Percentiles rank a stretch among this genome's conserved stretches.
phyloP scores from a whole-genome alignment of 2,329 filamentous ascomycete genomes.

The Fusarium guadeloupense region DNA sequence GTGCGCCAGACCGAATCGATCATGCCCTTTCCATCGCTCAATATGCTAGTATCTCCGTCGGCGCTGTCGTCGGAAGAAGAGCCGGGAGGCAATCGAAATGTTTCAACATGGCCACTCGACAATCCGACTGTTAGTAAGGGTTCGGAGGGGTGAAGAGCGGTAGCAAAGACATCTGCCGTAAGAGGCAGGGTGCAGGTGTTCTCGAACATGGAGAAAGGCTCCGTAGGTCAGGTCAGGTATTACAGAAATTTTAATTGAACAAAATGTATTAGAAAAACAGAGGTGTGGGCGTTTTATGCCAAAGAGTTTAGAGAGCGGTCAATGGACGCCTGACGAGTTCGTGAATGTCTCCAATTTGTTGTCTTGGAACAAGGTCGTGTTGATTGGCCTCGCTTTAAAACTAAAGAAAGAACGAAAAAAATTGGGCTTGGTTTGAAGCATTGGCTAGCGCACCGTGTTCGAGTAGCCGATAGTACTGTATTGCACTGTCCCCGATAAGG shows the following conservation, averaged over 20 bases:
- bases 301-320: background rate
- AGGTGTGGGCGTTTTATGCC: background rate
- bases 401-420: background rate
- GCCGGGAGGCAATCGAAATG: slow-evolving; percentile 74
- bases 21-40: slow-evolving; percentile 72
- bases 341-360: background rate
- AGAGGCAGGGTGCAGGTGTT: slow-evolving; percentile 91
- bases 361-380: background rate
- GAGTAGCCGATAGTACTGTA: background rate
- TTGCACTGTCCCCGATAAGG: background rate
- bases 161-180: slow-evolving; percentile 85
- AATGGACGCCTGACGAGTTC: background rate
- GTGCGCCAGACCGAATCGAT: slow-evolving; percentile 90
- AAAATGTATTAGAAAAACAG: background rate
- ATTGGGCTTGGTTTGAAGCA: background rate
- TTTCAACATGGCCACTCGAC: slow-evolving; percentile 84
- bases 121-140: slow-evolving; percentile 89
- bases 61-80: slow-evolving; percentile 61
- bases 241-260: background rate
- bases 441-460: background rate
- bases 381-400: background rate
- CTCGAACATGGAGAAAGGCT: slow-evolving; percentile 75
- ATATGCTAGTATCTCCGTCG: slow-evolving; percentile 59
- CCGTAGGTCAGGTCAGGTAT: background rate
- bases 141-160: slow-evolving; percentile 84